Base-by-base conservation (phyloP, 768 basidiomycete genomes). In the Postia placenta region DNA sequence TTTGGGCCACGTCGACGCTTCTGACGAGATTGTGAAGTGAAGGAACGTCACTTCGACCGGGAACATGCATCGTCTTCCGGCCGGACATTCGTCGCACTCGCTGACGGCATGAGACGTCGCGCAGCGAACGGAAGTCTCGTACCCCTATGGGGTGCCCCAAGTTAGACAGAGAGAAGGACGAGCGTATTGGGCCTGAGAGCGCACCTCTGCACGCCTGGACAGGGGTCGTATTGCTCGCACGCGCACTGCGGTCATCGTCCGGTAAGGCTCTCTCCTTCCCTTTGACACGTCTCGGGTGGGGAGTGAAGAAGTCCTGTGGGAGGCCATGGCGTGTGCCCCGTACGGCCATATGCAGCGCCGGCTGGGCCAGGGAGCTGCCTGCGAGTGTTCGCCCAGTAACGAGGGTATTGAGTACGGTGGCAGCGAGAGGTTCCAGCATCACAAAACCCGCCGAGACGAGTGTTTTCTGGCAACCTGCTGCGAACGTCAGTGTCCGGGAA, bases 391-490 rank as follows among this genome's bases (percentile, higher is more conserved):
- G 59, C 42, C 53, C 54, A 40, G 74, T 67, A 53, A 80, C 57
- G 43, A 69, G 45, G 56, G 74, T 68, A 64, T 71, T 73, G 65
- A 76, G 63, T 55, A 81, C 67, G 64, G 74, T 73, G 38, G 75
- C 71, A 50, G 76, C 74, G 56, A 84, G 67, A 60, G 80, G 78
- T 71, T 85, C 80, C 59, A 83, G 72, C 81, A 83, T 84, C 70
- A 66, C 68, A 67, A 64, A 55, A 62, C 60, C 56, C 61, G 55
- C 57, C 44, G 42, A 45, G 43, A 60, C 60, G 40, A 42, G 48
- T 40, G 9, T 23, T 49, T 33, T 49, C 33, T n/a, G 47, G 26
- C 28, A 27, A 36, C 48, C 48, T 49, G 40, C n/a, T 5, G 15
- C 7, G 11, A 9, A 4, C 3, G 40, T 4, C n/a, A 33, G 11